Conservation (phyloP, 345 rosid genomes). For the Salix brachista region DNA sequence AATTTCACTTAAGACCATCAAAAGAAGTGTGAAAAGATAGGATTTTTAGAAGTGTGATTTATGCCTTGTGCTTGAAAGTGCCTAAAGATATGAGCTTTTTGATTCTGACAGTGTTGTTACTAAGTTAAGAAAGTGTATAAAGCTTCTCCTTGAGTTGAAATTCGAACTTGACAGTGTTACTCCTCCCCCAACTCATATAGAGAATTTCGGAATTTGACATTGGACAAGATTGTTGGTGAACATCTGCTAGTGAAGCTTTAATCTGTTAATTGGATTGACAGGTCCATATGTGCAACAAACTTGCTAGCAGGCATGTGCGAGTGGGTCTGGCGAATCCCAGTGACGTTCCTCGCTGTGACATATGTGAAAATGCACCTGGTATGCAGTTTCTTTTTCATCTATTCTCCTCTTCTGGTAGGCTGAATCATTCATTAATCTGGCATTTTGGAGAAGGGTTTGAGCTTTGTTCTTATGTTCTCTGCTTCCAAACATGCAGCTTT, state of each 20-base stretch:
- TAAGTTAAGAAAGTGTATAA: too few relatives aligned
- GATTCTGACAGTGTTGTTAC: too few relatives aligned
- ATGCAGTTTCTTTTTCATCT: slow-evolving; percentile 9
- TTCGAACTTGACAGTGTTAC: background rate
- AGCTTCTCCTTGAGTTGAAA: background rate
- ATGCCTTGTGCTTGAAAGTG: background rate
- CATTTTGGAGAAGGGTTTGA: background rate
- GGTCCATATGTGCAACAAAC: slow-evolving; percentile 84
- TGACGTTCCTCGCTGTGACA: slow-evolving; percentile 66
- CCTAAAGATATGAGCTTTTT: background rate
- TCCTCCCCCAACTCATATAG: background rate
- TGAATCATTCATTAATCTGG: background rate
- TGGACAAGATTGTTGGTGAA: background rate
- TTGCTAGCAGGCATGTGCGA: slow-evolving; percentile 77
- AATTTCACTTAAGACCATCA: too few relatives aligned
- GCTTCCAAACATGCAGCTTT: slow-evolving; percentile 47
- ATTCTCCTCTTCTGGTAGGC: background rate
- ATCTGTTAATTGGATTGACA: slow-evolving; percentile 23
- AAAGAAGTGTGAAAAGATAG: too few relatives aligned
- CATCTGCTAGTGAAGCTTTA: background rate
- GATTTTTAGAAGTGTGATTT: background rate
- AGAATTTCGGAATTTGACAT: background rate
- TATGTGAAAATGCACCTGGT: slow-evolving; percentile 84
- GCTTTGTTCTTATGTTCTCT: background rate
- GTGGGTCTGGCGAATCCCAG: slow-evolving; percentile 72